phyloP scores from a whole-genome alignment of 345 rosid genomes.

The Boechera retrofracta region DNA sequence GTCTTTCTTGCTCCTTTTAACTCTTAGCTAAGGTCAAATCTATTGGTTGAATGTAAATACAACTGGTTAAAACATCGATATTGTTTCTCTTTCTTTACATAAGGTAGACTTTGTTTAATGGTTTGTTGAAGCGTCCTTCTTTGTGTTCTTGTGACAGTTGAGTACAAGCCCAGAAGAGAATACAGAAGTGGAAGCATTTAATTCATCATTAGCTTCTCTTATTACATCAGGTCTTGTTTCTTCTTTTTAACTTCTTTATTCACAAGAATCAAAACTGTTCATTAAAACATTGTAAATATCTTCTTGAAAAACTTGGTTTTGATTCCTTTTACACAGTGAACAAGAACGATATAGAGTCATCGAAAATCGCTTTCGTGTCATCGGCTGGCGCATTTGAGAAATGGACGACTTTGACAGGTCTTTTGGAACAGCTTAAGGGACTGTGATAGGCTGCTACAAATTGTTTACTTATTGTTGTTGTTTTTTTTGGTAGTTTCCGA shows the following conservation, averaged over 20 bases:
- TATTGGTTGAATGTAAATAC: background rate
- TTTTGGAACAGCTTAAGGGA: slow-evolving; percentile 69
- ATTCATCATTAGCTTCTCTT: slow-evolving; percentile 75
- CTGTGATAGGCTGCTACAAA: slow-evolving; percentile 46
- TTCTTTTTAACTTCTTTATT: slow-evolving; percentile 11
- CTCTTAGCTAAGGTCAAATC: background rate
- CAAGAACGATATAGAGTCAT: slow-evolving; percentile 72
- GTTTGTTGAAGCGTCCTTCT: slow-evolving; percentile 27
- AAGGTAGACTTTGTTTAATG: slow-evolving; percentile 4
- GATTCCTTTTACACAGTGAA: slow-evolving; percentile 54
- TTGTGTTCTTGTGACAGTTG: slow-evolving; percentile 53
- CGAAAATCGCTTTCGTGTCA: slow-evolving; percentile 73
- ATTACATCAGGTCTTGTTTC: slow-evolving; percentile 71
- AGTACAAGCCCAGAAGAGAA: slow-evolving; percentile 72
- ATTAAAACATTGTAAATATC: background rate
- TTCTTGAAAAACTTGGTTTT: slow-evolving; percentile 16
- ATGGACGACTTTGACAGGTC: slow-evolving; percentile 79
- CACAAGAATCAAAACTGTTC: slow-evolving; percentile 15
- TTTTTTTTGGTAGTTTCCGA: slow-evolving; percentile 2
- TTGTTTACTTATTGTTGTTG: slow-evolving; percentile 5
- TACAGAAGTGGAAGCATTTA: slow-evolving; percentile 71
- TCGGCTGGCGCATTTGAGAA: slow-evolving; percentile 86
- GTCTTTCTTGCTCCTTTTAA: slow-evolving; percentile 41
- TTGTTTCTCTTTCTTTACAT: background rate
- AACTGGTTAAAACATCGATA: background rate